Evolutionary conservation across 306 rosid genomes (phyloP).

Genomic region (Vigna mungo): DNA sequence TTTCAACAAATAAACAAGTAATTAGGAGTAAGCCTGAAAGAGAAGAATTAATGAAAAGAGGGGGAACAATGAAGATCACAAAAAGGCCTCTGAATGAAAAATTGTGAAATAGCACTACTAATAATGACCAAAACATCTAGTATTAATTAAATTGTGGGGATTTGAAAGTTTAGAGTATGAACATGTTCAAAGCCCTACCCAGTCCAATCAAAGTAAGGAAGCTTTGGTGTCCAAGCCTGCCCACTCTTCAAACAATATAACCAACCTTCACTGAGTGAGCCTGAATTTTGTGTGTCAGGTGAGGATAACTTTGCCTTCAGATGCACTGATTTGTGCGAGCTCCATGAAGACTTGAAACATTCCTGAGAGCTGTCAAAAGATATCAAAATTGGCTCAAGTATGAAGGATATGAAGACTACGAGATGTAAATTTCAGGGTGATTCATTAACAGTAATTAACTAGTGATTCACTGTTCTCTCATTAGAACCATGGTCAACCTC

Average conservation of each 20-base stretch:
- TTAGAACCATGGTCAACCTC: constrained; percentile 33
- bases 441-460: constrained; percentile 1
- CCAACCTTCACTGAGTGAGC: constrained; percentile 68
- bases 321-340: constrained; percentile 88
- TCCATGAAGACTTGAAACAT: constrained; percentile 95
- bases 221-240: constrained; percentile 75
- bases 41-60: not conserved
- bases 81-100: not conserved
- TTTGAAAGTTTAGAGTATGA: not conserved
- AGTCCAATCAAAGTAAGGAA: constrained; percentile 92
- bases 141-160: constrained; percentile 18
- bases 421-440: not conserved
- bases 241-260: constrained; percentile 83
- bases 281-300: constrained; percentile 55
- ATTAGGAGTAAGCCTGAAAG: not conserved
- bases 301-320: constrained; percentile 65
- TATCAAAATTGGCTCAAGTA: constrained; percentile 42
- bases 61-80: not conserved
- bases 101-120: constrained; percentile 11
- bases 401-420: constrained; percentile 10
- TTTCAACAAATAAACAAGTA: constrained; percentile 31
- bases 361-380: constrained; percentile 85
- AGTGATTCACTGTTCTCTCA: constrained; percentile 20
- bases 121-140: constrained; percentile 8
- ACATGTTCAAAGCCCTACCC: constrained; percentile 58